Percentiles rank a stretch among this genome's conserved stretches.
phyloP scores from a whole-genome alignment of 164 flowering plant species.

The Houttuynia cordata region DNA sequence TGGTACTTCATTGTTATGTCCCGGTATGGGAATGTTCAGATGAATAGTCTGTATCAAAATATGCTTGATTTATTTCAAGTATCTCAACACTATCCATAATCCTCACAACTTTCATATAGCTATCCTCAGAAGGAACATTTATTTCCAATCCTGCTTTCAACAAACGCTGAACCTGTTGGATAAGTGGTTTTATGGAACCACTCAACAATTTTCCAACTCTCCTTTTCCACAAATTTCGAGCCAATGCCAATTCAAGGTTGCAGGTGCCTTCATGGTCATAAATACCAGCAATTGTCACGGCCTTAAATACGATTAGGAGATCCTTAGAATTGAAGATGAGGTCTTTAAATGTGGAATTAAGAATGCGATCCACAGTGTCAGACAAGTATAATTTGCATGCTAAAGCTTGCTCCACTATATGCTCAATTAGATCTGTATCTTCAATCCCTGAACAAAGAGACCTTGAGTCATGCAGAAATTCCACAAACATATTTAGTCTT shows the following conservation, averaged over 20 bases:
- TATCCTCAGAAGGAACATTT: conserved; percentile 44
- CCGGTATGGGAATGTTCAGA: no score
- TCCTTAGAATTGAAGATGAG: conserved; percentile 19
- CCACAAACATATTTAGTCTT: conserved; percentile 31
- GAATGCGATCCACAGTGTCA: conserved; percentile 34
- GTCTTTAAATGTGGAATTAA: conserved; percentile 34
- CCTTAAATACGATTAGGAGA: conserved; percentile 56
- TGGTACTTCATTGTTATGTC: no score
- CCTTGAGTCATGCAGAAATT: conserved; percentile 37
- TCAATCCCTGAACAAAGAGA: conserved; percentile 42
- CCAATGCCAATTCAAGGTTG: conserved; percentile 41
- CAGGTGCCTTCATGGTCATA: conserved; percentile 25
- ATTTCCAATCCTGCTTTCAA: conserved; percentile 60
- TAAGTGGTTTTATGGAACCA: conserved; percentile 42
- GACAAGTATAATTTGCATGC: conserved; percentile 35
- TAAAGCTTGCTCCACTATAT: conserved; percentile 46
- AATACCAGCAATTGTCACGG: conserved; percentile 39
- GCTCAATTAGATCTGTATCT: conserved; percentile 40
- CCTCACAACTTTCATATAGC: conserved; percentile 39
- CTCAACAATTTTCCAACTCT: conserved; percentile 34
- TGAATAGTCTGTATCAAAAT: no score
- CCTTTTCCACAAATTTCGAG: conserved; percentile 63
- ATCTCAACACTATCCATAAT: no score
- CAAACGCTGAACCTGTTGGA: conserved; percentile 54
- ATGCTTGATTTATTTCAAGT: conserved; percentile 27